Base-by-base conservation (phyloP, 305 asterid genomes). In the Solanum aculeatissimum region DNA sequence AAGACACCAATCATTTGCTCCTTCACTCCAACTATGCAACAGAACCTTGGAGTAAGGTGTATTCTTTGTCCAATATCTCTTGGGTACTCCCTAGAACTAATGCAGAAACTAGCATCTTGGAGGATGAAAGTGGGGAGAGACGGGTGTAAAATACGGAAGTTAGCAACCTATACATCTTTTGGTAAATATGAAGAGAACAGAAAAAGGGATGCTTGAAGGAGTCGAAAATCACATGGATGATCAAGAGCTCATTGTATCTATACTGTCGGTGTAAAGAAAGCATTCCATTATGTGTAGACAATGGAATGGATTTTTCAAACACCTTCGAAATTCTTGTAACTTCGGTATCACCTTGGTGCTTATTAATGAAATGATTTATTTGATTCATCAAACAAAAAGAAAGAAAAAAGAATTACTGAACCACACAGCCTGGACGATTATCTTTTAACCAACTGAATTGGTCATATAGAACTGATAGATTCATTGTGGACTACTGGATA, bases 21-120 rank as follows among this genome's bases (percentile, higher is more conserved):
- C 82, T 51, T 77, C 82, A 77, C 82, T 77, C 82, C 82, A 51
- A 51, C 82, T 77, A 77, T 77, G 82, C 82, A 19, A 77, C 82
- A 77, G 66, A 51, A 51, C 82, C 45, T 77, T 32, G 66, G 82
- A 77, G 47, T 51, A 11, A 29, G 65, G 82, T 77, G 66, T 51
- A 77, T 29, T 77, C 65, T 51, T 29, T 77, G 65, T 77, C 60
- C 82, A 77, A 49, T 49, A 75, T 49, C 65, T 77, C 82, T 29
- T 77, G 63, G 82, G 82, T 77, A 27, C 82, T 51, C 82, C 82
- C 65, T 51, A 51, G 82, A 51, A 29, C 47, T 77, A 77, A 51
- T 51, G 82, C 65, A 51, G 82, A 77, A 77, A 77, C 43, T 77
- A 77, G 82, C 82, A 47, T 77, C 82, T 53, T 77, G 47, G 65